phyloP scores from a whole-genome alignment of 768 basidiomycete genomes.

The Grammothele lineata region DNA sequence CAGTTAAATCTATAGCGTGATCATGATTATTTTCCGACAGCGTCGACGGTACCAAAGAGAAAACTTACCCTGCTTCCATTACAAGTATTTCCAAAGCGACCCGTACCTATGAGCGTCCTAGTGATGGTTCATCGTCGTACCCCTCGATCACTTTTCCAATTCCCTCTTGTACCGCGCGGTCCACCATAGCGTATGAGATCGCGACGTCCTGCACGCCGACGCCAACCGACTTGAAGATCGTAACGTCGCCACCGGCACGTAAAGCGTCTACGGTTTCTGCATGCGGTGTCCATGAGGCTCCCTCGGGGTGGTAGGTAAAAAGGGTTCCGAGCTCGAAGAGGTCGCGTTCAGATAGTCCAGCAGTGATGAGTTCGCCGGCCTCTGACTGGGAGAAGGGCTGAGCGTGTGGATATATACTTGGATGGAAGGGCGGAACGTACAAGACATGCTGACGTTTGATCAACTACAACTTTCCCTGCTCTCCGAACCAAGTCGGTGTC shows the following conservation, averaged over 20 bases:
- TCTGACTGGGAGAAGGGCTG: constrained; percentile 34
- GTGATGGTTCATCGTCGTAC: constrained; percentile 3
- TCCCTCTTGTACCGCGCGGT: constrained; percentile 49
- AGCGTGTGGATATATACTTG: not conserved
- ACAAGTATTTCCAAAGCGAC: too few relatives aligned
- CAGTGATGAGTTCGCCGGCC: constrained; percentile 77
- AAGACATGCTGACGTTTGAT: constrained; percentile 67
- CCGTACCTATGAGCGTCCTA: too few relatives aligned
- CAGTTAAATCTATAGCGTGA: too few relatives aligned
- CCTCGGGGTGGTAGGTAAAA: constrained; percentile 23
- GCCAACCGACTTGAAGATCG: constrained; percentile 87
- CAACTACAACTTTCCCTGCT: constrained; percentile 61
- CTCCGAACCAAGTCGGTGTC: constrained; percentile 52
- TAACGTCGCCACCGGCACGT: constrained; percentile 36
- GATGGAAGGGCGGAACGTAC: constrained; percentile 11
- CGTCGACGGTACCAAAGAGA: too few relatives aligned
- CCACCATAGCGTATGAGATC: constrained; percentile 66
- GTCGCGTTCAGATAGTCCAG: constrained; percentile 33
- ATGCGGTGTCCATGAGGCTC: constrained; percentile 8
- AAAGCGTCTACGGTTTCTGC: constrained; percentile 13
- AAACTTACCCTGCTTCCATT: too few relatives aligned
- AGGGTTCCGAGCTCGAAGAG: constrained; percentile 72
- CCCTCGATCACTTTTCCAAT: constrained; percentile 44
- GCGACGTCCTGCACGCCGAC: constrained; percentile 85
- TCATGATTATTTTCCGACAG: too few relatives aligned